phyloP scores from a whole-genome alignment of 2,329 filamentous ascomycete genomes.

The Diaporthe capsici region DNA sequence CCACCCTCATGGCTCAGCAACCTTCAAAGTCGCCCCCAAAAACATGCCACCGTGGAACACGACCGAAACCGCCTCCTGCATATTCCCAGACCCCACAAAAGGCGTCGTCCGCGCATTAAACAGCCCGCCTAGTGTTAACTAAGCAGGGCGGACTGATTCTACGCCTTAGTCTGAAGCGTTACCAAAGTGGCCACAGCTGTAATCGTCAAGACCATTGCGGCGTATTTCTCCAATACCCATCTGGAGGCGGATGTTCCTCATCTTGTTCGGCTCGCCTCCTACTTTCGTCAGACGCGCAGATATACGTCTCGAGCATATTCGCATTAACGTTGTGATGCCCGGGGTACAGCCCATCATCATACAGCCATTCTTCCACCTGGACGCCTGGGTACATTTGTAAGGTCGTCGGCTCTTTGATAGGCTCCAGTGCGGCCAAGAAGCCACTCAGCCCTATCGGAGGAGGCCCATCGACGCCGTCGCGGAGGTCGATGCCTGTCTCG shows the following conservation, averaged over 20 bases:
- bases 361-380: background rate
- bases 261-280: background rate
- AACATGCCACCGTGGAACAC: too few relatives aligned
- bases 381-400: constrained; percentile 3
- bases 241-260: background rate
- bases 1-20: too few relatives aligned
- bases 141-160: background rate
- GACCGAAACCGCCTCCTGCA: too few relatives aligned
- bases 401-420: constrained; percentile 6
- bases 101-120: too few relatives aligned
- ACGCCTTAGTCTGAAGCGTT: background rate
- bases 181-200: background rate
- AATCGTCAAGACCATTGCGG: background rate
- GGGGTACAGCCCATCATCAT: background rate
- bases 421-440: background rate
- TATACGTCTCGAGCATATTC: background rate
- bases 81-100: too few relatives aligned
- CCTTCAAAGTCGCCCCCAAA: too few relatives aligned
- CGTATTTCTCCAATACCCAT: background rate
- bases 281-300: background rate
- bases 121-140: too few relatives aligned
- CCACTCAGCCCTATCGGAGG: background rate
- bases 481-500: background rate
- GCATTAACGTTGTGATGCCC: background rate
- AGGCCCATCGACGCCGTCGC: background rate